Evolutionary conservation across 345 rosid species (phyloP), one percentile per base, ranked within the genome.

Genomic region (Eucalyptus lansdowneana): DNA sequence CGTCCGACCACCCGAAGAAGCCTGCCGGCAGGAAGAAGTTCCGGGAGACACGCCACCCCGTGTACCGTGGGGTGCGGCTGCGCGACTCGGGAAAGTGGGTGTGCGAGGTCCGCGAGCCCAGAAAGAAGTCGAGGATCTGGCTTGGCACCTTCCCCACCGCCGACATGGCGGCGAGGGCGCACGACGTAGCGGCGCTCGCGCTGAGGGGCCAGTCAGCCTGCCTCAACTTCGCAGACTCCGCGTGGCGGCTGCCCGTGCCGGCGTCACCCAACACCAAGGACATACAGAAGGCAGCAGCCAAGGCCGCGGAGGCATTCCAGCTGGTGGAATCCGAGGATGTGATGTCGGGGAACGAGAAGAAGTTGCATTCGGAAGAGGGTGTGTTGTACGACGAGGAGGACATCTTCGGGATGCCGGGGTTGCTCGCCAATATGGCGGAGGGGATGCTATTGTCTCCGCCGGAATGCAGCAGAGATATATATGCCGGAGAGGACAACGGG

Each of bases 161-260:
- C 2, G 98, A 97, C 90, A 97, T 97, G 99, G 99, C 99, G 3
- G 99, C 98, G 40, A 93, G 99, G 50, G 99, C 99, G 3, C 99
- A 97, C 50, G 98, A 97, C 58, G 99, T 97, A 89, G 99, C 99
- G 3, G 98, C 95, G 14, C 89, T 97, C 2, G 95, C 99, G 0
- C 88, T 97, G 80, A 94, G 97, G 91, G 99, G 99, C 1, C 90
- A 94, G 25, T 91, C 93, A 6, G 98, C 97, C 24, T 97, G 99
- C 91, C 93, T 97, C 60, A 97, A 97, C 92, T 97, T 96, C 29
- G 99, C 98, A 1, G 99, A 97, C 92, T 97, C 99, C 2, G 92
- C 93, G 0, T 97, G 97, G 97, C 76, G 94, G 87, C 95, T 97
- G 42, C 97, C 97, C 1, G 87, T 94, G 3, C 99, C 98, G 17